These are phyloP conservation scores for Xylariales sp. DNA, from an alignment of 2,329 filamentous ascomycete genomes.

Conservation along the genomic window DNA sequence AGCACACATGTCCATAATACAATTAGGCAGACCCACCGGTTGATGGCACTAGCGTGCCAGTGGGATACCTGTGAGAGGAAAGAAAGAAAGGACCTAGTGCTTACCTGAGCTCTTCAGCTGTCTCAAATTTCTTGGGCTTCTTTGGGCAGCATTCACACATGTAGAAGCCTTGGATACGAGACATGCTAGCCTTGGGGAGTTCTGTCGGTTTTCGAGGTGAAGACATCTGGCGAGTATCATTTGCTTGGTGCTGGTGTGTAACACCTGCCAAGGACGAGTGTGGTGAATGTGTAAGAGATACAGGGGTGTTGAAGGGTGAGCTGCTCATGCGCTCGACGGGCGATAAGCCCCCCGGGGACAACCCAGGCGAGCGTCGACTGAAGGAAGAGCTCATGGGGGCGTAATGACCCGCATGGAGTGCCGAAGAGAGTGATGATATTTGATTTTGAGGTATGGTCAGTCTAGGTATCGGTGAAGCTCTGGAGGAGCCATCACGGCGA, in stretches of 20 bases:
- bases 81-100: no score
- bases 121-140: conserved; percentile 94
- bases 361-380: conserved; percentile 42
- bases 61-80: no score
- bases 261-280: conserved; percentile 38
- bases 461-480: conserved; percentile 49
- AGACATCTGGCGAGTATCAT: conserved; percentile 33
- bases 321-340: conserved; percentile 32
- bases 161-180: conserved; percentile 49
- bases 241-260: conserved; percentile 42
- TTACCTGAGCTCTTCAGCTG: conserved; percentile 77
- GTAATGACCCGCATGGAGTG: conserved; percentile 43
- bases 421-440: conserved; percentile 38
- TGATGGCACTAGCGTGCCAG: no score
- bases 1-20: conserved; percentile 5
- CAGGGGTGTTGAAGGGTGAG: conserved; percentile 45
- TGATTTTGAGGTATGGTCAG: conserved; percentile 43
- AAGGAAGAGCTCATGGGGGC: conserved; percentile 40
- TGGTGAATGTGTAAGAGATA: conserved; percentile 46
- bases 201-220: conserved; percentile 50
- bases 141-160: conserved; percentile 96
- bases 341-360: conserved; percentile 48
- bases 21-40: no score
- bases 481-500: conserved; percentile 42
- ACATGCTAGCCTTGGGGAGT: conserved; percentile 38